These are phyloP conservation scores for Oryza meyeriana DNA, from an alignment of 176 grass and related monocot genomes.

Conservation along the genomic window DNA sequence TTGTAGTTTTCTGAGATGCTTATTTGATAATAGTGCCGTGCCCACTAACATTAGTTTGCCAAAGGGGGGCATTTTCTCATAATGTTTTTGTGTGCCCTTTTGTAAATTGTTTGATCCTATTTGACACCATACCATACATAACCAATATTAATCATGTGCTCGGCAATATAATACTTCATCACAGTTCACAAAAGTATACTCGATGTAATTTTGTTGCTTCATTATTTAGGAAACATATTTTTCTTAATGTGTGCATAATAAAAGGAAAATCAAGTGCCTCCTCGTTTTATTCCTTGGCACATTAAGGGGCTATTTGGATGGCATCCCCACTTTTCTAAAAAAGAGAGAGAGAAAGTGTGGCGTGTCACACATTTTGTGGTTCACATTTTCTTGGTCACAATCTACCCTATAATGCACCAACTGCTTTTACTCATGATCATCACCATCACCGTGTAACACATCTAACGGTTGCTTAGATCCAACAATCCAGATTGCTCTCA, in stretches of 20 bases:
- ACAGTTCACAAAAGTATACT: not conserved
- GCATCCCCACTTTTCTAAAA: not conserved
- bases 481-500: no score
- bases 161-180: not conserved
- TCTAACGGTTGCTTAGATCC: no score
- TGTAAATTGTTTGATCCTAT: not conserved
- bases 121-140: not conserved
- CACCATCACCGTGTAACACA: no score
- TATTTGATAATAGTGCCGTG: constrained; percentile 14
- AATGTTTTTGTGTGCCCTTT: not conserved
- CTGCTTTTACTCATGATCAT: no score
- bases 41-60: constrained; percentile 2
- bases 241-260: not conserved
- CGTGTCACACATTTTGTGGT: not conserved
- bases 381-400: not conserved
- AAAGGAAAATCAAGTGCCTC: not conserved
- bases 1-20: constrained; percentile 6
- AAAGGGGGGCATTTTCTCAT: not conserved
- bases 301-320: not conserved
- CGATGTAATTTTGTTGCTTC: not conserved
- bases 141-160: not conserved
- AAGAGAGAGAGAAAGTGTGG: no score
- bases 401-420: no score
- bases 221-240: not conserved
- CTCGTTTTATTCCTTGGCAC: not conserved